Evolutionary conservation across 2,329 filamentous ascomycete genomes (phyloP).

Genomic region (Penicillium sp.): DNA sequence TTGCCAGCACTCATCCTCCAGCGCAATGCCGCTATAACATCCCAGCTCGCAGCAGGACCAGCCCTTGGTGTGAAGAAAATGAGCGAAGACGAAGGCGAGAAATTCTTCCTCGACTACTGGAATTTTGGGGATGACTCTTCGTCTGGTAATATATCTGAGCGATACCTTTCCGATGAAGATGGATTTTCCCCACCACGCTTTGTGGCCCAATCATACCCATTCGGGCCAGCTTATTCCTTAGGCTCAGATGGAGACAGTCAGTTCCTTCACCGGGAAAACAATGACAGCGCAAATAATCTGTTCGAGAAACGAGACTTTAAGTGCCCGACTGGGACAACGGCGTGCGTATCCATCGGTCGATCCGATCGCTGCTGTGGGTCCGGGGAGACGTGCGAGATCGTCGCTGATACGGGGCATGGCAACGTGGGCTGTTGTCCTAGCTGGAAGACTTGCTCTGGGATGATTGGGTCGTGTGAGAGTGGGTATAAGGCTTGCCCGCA

Average conservation of each 20-base stretch:
- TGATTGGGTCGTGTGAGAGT: slow-evolving; percentile 50
- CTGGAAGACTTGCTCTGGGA: slow-evolving; percentile 52
- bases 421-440: slow-evolving; percentile 61
- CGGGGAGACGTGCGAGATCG: slow-evolving; percentile 53
- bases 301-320: slow-evolving; percentile 48
- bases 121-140: slow-evolving; percentile 25
- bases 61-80: slow-evolving; percentile 43
- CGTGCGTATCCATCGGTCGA: slow-evolving; percentile 55
- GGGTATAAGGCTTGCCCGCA: slow-evolving; percentile 58
- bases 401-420: slow-evolving; percentile 53
- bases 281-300: background rate
- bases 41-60: slow-evolving; percentile 27
- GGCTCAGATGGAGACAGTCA: too few relatives aligned
- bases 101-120: slow-evolving; percentile 50
- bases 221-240: slow-evolving; percentile 6
- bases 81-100: slow-evolving; percentile 47
- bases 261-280: too few relatives aligned
- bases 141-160: slow-evolving; percentile 12
- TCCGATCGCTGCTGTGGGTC: slow-evolving; percentile 59
- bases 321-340: slow-evolving; percentile 55
- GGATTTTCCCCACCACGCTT: slow-evolving; percentile 5
- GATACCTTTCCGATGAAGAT: slow-evolving; percentile 1
- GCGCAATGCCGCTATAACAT: slow-evolving; percentile 31
- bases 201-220: slow-evolving; percentile 13
- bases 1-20: slow-evolving; percentile 9